Percentiles rank a stretch among this genome's conserved stretches.
These are phyloP conservation scores for Tulasnella sp. DNA, from an alignment of 768 basidiomycete species.

Conservation along the genomic window DNA sequence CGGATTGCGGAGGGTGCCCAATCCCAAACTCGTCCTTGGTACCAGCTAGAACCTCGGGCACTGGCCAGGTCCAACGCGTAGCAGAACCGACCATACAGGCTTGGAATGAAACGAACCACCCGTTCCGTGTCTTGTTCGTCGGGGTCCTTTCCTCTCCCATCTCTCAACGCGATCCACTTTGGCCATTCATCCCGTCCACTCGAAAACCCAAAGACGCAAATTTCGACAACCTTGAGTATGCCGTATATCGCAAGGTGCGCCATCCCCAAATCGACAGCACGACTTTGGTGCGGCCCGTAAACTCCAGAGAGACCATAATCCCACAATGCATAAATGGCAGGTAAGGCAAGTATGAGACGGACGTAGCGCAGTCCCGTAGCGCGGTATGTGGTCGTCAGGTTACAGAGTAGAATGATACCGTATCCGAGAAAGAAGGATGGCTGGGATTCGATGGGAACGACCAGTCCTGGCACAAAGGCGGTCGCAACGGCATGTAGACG, in stretches of 20 bases:
- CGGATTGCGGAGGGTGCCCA: background rate
- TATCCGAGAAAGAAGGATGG: background rate
- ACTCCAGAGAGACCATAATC: background rate
- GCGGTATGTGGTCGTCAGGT: conserved; percentile 6
- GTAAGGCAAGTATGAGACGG: background rate
- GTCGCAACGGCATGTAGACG: too few relatives aligned
- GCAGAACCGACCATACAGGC: background rate
- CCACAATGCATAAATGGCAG: background rate
- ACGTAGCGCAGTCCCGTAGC: background rate
- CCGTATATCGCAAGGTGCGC: conserved; percentile 2
- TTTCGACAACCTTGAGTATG: background rate
- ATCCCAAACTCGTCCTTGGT: background rate
- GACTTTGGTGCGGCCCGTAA: background rate
- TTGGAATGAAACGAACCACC: background rate
- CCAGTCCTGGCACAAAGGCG: background rate
- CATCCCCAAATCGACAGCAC: conserved; percentile 6
- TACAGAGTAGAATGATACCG: conserved; percentile 1
- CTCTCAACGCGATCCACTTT: conserved; percentile 4
- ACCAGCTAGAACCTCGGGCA: background rate
- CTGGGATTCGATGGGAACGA: background rate
- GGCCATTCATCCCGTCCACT: background rate
- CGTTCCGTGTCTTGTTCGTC: background rate
- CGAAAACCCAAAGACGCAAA: conserved; percentile 1
- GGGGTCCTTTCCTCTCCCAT: background rate
- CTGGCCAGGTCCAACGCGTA: conserved; percentile 3